Conservation (phyloP, 441 rosid genomes). For the Croton setiger region DNA sequence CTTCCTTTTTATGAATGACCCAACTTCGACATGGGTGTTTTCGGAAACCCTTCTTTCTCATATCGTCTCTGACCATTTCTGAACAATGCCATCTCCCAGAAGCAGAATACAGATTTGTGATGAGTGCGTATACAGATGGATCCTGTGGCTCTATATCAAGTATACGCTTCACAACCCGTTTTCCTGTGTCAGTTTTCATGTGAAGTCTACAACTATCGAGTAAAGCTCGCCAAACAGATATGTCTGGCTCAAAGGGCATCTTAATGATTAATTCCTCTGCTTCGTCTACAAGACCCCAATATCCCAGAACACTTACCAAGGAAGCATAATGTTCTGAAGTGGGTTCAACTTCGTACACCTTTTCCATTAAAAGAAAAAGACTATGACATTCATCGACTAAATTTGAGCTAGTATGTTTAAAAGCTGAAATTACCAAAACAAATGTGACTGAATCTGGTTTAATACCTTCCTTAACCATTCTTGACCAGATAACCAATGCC, state of each 20-base stretch:
- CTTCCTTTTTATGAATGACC: slow-evolving; percentile 53
- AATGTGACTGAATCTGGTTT: slow-evolving; percentile 57
- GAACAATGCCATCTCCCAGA: slow-evolving; percentile 83
- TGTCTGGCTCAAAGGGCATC: slow-evolving; percentile 55
- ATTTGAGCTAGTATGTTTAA: slow-evolving; percentile 46
- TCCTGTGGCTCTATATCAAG: slow-evolving; percentile 50
- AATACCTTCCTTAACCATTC: slow-evolving; percentile 39
- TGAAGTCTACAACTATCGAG: slow-evolving; percentile 73
- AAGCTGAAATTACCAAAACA: slow-evolving; percentile 50
- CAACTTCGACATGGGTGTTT: slow-evolving; percentile 82
- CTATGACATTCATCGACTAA: slow-evolving; percentile 51
- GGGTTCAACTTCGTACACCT: slow-evolving; percentile 43
- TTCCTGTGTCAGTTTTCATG: slow-evolving; percentile 46
- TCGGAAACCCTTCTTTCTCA: slow-evolving; percentile 51
- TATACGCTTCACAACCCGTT: slow-evolving; percentile 52
- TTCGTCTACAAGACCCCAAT: slow-evolving; percentile 74
- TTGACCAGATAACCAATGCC: slow-evolving; percentile 56
- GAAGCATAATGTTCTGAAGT: slow-evolving; percentile 69
- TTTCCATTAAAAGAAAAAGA: slow-evolving; percentile 55
- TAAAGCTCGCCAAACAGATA: slow-evolving; percentile 65
- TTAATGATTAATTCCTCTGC: slow-evolving; percentile 54
- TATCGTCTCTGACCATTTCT: slow-evolving; percentile 57
- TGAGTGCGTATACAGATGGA: slow-evolving; percentile 63
- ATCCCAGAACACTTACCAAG: slow-evolving; percentile 61
- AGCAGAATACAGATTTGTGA: slow-evolving; percentile 79